Evolutionary conservation across 2,329 filamentous ascomycete species (phyloP).

Genomic region (Ophiosphaerella narmari): DNA sequence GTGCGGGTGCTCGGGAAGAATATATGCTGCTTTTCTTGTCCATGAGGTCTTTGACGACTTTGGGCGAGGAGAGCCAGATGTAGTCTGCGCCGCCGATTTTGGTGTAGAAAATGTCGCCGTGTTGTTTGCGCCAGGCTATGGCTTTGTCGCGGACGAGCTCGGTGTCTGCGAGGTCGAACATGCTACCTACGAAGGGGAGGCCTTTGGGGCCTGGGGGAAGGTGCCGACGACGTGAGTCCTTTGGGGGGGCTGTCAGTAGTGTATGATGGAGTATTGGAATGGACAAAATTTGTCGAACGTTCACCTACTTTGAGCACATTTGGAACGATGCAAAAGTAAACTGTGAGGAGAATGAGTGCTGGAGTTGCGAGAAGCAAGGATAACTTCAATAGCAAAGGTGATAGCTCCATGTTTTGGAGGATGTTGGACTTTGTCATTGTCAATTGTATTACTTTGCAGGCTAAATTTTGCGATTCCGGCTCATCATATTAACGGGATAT

Average conservation of each 20-base stretch:
- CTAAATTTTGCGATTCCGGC: too few species aligned
- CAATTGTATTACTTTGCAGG: neutral
- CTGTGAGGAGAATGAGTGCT: conserved; percentile 23
- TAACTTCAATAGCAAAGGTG: conserved; percentile 16
- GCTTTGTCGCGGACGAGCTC: conserved; percentile 40
- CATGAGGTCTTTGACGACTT: conserved; percentile 59
- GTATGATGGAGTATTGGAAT: neutral
- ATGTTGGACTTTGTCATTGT: conserved; percentile 15
- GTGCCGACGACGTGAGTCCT: conserved; percentile 39
- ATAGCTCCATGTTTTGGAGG: conserved; percentile 1
- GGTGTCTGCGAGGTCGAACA: conserved; percentile 44
- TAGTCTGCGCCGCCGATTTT: conserved; percentile 49
- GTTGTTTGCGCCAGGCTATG: conserved; percentile 41
- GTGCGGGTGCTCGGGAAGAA: conserved; percentile 49
- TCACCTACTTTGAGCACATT: conserved; percentile 34
- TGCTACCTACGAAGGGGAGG: conserved; percentile 48
- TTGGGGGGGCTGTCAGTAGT: neutral
- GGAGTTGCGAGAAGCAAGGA: conserved; percentile 17
- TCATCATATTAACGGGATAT: too few species aligned
- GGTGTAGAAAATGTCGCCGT: conserved; percentile 48
- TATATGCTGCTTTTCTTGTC: conserved; percentile 60
- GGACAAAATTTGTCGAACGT: too few species aligned
- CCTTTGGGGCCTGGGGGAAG: conserved; percentile 48
- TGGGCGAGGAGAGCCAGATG: conserved; percentile 52
- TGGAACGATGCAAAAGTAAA: conserved; percentile 37